Base-by-base conservation (phyloP, 495 filamentous ascomycete genomes). In the Trichocladium antarcticum region DNA sequence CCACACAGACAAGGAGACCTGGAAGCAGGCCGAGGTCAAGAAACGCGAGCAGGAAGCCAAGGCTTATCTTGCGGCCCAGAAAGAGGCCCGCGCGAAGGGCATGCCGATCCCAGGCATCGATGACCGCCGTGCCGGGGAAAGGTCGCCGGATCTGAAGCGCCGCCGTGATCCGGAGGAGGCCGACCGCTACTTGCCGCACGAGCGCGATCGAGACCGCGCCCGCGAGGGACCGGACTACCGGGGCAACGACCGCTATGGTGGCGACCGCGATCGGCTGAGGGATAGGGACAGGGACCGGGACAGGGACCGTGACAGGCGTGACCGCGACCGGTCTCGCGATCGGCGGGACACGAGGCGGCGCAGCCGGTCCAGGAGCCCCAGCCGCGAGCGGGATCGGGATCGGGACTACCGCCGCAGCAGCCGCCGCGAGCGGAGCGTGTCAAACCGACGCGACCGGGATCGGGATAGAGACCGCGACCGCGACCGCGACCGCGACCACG, bases 21-120 rank as follows among this genome's bases (percentile, higher is more conserved):
- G 71, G 72, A 77, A 76, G 50, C 72, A 72, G 47, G 67, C 65
- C 34, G 73, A 75, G 55, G 70, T 74, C 40, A 75, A 69, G 60
- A 70, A 74, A 49, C 72, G 75, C n/a, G 75, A 77, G 48, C 66
- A 71, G 45, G 74, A 78, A 61, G 75, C 75, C n/a, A 77, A 74
- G 52, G 71, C 70, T 12, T 78, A 77, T 51, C 61, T 76, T 14
- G 74, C 73, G 8, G 73, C 70, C 5, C 72, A 74, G 41, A 72
- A 72, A 38, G 73, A 74, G 44, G 74, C 74, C 16, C 62, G 66
- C 10, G 72, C 64, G 40, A 75, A 76, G 43, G 75, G 74, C 14
- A 46, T 75, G 34, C 71, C 74, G 3, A 49, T 72, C 11, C 70
- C 69, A 1, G 69, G 70, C 3, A 58, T 71, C 27, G 67, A 73